Base-by-base conservation (phyloP, 2,329 filamentous ascomycete genomes). In the Diaporthe amygdali region DNA sequence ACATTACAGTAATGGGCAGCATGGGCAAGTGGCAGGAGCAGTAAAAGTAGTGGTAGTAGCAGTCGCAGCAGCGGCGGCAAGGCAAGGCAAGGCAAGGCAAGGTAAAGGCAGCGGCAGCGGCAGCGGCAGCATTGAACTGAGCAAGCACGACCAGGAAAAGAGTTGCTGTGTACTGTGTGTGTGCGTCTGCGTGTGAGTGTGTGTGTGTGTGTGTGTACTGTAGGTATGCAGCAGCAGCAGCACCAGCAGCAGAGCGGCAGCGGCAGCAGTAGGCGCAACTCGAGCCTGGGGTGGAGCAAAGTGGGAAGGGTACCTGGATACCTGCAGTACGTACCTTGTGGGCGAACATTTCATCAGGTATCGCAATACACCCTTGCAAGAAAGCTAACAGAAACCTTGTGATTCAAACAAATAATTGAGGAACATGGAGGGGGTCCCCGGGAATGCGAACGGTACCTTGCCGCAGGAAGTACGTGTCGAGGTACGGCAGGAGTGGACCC, bases 321-420 rank as follows among this genome's bases (percentile, higher is more conserved):
- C 54, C 37, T 59, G 34, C 9, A 22, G 51, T 54, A 34, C 51
- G 59, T 63, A 49, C 41, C 27, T 32, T 20, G 41, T 15, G 20
- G 27, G 17, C 27, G n/a, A 5, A 30, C 59, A n/a, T n/a, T n/a
- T n/a, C n/a, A n/a, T 34, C 41, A 37, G 30, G 41, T 68, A 68
- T 68, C 46, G 66, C 52, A 68, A 49, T 68, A 59, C 12, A 59
- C 66, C 66, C 66, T 68, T 68, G 66, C 52, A 68, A 49, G 30
- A 49, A 54, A 66, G 44, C 51, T 47, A 47, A 47, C 54, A 30
- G 30, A 56, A 59, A 68, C 66, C 66, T 68, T 68, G 66, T 68
- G 66, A 68, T 68, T 56, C 66, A 68, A 68, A 56, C 52, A 68
- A 68, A 68, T 34, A 64, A 49, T 68, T 46, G 66, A 68, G 52